phyloP scores from a whole-genome alignment of 768 basidiomycete genomes.

The Russula sp. region DNA sequence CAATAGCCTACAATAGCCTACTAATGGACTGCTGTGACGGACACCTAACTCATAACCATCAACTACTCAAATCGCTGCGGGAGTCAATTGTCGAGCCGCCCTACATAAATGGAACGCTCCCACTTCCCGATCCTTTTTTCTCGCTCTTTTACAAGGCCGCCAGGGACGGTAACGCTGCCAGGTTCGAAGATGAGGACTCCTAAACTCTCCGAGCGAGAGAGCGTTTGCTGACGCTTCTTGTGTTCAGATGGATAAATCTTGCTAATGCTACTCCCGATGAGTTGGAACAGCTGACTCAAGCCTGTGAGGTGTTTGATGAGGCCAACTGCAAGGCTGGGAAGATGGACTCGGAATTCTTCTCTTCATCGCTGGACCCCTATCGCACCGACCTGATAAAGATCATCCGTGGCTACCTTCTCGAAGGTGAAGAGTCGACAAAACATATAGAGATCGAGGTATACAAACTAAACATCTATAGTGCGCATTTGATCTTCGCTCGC shows the following conservation, averaged over 20 bases:
- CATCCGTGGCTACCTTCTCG: background rate
- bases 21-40: too few relatives aligned
- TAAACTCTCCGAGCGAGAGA: background rate
- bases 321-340: background rate
- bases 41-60: too few relatives aligned
- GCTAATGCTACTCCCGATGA: background rate
- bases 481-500: background rate
- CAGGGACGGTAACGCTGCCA: background rate
- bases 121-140: too few relatives aligned
- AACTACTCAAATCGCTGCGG: too few relatives aligned
- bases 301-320: background rate
- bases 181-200: background rate
- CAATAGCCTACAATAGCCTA: too few relatives aligned
- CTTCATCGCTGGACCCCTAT: background rate
- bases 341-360: background rate
- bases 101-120: too few relatives aligned
- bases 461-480: conserved; percentile 2
- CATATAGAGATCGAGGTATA: background rate
- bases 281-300: conserved; percentile 2
- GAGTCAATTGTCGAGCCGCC: too few relatives aligned
- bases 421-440: background rate
- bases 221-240: background rate
- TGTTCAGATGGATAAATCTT: background rate
- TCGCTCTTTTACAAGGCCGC: too few relatives aligned
- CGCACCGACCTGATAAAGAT: background rate